Evolutionary conservation across 768 basidiomycete species (phyloP), one percentile per base, ranked within the genome.

Genomic region (Cubamyces lactineus): DNA sequence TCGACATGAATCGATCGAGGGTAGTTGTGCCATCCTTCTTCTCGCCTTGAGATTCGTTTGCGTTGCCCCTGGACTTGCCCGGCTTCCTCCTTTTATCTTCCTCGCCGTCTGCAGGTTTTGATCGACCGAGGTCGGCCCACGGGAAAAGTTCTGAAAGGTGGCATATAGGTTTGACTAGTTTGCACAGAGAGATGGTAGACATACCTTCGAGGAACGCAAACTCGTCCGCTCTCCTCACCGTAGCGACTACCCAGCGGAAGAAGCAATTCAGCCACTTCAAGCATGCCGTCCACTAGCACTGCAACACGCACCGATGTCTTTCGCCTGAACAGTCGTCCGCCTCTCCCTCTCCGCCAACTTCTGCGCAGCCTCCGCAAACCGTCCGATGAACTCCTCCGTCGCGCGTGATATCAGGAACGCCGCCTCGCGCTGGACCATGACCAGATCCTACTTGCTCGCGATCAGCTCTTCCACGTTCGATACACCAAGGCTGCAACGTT

Each of bases 301-400:
- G 53, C 21, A 30, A 9, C 26, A 77, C 83, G 65, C 68, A 93
- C 94, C 88, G 48, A 95, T 75, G 72, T 96, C 94, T 63, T 82
- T 85, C 66, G 90, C 83, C 70, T 92, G 91, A 17, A 95, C 83
- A 0, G 86, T 94, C 28, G 84, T 73, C 62, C 94, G 77, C 66
- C 85, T 88, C 63, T 94, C 92, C 54, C 84, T 77, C 59, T 83
- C 80, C 5, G 94, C 91, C 15, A 86, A 81, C 54, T 77, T 81
- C 64, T 90, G 86, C n/a, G 83, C 84, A 6, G 91, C 88, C 58
- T 88, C 84, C 34, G 84, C 81, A 28, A 96, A 75, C 52, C 86
- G 82, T 72, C 84, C 86, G 54, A 96, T 88, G 66, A 96, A 96
- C 72, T 93, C 89, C 74, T 96, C 94, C 57, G 94, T 88, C 5